Base-by-base conservation (phyloP, 495 filamentous ascomycete genomes). In the Hypoxylon intermedium region DNA sequence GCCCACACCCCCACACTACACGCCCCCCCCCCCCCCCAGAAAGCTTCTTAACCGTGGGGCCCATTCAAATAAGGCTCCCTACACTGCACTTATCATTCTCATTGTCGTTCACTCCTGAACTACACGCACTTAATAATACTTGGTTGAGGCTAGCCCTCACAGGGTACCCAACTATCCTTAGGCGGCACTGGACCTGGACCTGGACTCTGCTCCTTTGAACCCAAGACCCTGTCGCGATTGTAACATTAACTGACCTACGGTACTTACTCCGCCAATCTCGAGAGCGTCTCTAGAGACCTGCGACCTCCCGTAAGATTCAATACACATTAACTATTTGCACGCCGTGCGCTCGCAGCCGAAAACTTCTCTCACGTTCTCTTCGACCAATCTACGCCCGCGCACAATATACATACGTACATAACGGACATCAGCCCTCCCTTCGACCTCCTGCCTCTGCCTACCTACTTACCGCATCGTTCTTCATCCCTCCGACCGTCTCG, bases 61-160 rank as follows among this genome's bases (percentile, higher is more conserved):
- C 56, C 50, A 55, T 56, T 65, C 55, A 52, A 59, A 60, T 65
- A 65, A 65, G 62, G 62, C 62, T 43, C 51, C 36, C 53, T 57
- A n/a, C n/a, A n/a, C n/a, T n/a, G n/a, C n/a, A n/a, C n/a, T 38
- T 46, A 31, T 26, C 24, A 26, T 26, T 26, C 24, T 26, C 24
- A 26, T 53, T 46, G 36, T 26, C 24, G 1, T 41, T 53, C 7
- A 26, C 24, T 26, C 41, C 19, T 44, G 24, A 64, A 11, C 51
- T 58, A 20, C 34, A 45, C 58, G 36, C 50, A 51, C 38, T 40
- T 26, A 34, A 46, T 18, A 13, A 45, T 51, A 42, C 40, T 45
- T 51, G 24, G 62, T 65, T 51, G 56, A 60, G 62, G 62, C 50
- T 33, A 65, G 62, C 51, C 55, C 62, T 64, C 54, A 56, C 55